A percentile compares a stretch with the other conserved stretches of the same genome.
Conservation (phyloP, 78 protist species). For the Dictyostelium purpureum region DNA sequence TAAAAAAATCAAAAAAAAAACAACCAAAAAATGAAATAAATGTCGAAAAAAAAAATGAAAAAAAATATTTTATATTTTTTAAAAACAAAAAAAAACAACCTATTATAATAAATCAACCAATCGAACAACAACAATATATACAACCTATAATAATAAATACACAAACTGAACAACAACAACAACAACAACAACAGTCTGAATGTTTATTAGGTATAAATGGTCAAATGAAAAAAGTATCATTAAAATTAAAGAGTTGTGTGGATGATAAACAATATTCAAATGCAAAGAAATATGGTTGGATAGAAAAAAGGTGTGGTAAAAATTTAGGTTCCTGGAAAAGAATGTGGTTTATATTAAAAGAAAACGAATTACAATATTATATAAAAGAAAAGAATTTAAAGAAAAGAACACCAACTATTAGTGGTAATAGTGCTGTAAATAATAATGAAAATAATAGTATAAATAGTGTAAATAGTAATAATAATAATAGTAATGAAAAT, state of each 20-base stretch:
- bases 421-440: not conserved
- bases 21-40: no score
- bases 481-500: not conserved
- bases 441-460: not conserved
- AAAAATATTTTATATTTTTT: not conserved
- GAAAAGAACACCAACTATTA: not conserved
- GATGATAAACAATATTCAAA: constrained; percentile 45
- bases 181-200: constrained; percentile 23
- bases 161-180: not conserved
- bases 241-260: constrained; percentile 23
- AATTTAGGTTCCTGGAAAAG: constrained; percentile 71
- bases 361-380: constrained; percentile 39
- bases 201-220: constrained; percentile 29
- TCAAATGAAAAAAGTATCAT: constrained; percentile 39
- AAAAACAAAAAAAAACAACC: not conserved
- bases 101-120: not conserved
- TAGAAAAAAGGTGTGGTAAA: constrained; percentile 67
- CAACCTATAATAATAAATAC: not conserved
- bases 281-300: constrained; percentile 65
- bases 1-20: no score
- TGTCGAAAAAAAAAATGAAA: not conserved
- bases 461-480: not conserved
- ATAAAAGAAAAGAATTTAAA: constrained; percentile 48
- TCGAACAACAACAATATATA: not conserved
- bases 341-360: constrained; percentile 57